These are phyloP conservation scores for Carpinus fangiana DNA, from an alignment of 306 rosid genomes.

Conservation along the genomic window DNA sequence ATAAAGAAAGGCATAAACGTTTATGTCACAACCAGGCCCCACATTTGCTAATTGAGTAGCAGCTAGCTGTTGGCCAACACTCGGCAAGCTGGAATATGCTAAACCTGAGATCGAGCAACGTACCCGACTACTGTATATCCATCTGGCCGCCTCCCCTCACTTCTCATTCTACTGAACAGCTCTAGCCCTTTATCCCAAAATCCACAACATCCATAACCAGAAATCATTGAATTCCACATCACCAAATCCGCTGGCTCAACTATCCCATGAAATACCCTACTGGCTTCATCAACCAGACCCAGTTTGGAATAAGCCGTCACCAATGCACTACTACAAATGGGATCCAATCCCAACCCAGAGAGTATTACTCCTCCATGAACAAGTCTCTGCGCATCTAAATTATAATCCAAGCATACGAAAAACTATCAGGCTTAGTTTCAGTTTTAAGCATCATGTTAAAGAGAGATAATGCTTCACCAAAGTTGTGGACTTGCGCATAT, in stretches of 20 bases:
- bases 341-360: constrained; percentile 43
- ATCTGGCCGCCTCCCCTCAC: constrained; percentile 55
- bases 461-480: constrained; percentile 51
- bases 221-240: constrained; percentile 80
- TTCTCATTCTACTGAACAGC: constrained; percentile 58
- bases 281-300: constrained; percentile 60
- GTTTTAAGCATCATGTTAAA: constrained; percentile 53
- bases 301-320: constrained; percentile 71
- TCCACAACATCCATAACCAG: constrained; percentile 60
- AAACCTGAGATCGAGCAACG: constrained; percentile 61
- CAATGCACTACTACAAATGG: constrained; percentile 51
- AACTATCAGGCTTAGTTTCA: constrained; percentile 54
- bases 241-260: constrained; percentile 70
- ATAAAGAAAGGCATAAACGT: no score
- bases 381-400: constrained; percentile 33
- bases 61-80: no score
- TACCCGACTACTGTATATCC: constrained; percentile 74
- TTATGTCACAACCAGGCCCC: no score
- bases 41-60: no score
- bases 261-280: constrained; percentile 57
- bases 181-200: constrained; percentile 56
- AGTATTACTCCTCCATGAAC: constrained; percentile 34
- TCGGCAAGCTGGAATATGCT: constrained; percentile 48
- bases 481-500: constrained; percentile 52
- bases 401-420: constrained; percentile 47